Conservation (phyloP, 345 rosid genomes). For the Orychophragmus violaceus region DNA sequence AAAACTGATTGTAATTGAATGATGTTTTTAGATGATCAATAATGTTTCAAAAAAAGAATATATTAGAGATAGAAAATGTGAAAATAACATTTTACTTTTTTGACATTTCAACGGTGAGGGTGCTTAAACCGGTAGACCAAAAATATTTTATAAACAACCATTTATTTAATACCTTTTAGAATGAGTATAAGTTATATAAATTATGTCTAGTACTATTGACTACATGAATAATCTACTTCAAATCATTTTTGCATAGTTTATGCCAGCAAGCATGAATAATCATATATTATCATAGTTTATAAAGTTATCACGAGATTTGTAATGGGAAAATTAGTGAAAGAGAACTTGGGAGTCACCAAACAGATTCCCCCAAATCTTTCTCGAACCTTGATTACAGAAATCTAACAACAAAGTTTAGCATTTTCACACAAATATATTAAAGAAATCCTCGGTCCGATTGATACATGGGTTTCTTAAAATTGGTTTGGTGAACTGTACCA, state of each 20-base stretch:
- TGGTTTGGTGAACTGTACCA: slow-evolving; percentile 17
- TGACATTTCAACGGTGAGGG: slow-evolving; percentile 22
- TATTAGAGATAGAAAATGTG: background rate
- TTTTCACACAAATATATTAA: background rate
- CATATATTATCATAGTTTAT: background rate
- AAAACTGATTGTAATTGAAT: background rate
- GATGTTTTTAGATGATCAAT: too few relatives aligned
- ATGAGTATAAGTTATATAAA: too few relatives aligned
- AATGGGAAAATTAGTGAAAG: slow-evolving; percentile 6
- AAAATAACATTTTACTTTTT: background rate
- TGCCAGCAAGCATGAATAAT: background rate
- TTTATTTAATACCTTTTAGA: too few relatives aligned
- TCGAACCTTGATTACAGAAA: slow-evolving; percentile 18
- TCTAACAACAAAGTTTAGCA: slow-evolving; percentile 14
- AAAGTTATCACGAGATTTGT: background rate
- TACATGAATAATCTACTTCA: too few relatives aligned
- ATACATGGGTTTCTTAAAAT: slow-evolving; percentile 8
- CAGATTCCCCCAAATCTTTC: slow-evolving; percentile 23
- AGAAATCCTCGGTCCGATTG: slow-evolving; percentile 6
- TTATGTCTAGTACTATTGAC: too few relatives aligned
- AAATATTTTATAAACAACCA: too few relatives aligned
- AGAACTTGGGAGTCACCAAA: background rate
- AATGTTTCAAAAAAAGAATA: background rate
- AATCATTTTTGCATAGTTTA: background rate
- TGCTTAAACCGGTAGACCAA: background rate